A percentile compares a stretch with the other conserved stretches of the same genome.
phyloP scores from a whole-genome alignment of 2,329 filamentous ascomycete species.

The Graphilbum sp. region DNA sequence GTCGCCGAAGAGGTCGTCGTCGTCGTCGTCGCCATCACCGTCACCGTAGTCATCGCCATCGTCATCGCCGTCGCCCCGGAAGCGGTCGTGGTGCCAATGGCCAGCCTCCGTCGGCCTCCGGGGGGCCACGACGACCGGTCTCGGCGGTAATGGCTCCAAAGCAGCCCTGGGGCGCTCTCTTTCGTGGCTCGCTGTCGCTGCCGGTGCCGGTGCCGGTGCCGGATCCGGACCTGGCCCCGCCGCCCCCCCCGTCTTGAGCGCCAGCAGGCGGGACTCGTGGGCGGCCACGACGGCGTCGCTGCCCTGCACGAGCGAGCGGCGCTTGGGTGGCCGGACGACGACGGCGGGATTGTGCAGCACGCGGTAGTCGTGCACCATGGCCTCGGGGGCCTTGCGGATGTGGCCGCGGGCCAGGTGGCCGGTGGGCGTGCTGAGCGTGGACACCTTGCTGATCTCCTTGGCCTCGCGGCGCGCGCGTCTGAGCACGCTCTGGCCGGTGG shows the following conservation, averaged over 20 bases:
- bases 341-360: slow-evolving; percentile 17
- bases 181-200: slow-evolving; percentile 12
- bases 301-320: neutral
- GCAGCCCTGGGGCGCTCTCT: slow-evolving; percentile 1
- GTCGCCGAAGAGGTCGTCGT: slow-evolving; percentile 8
- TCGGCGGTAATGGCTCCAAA: no score
- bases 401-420: slow-evolving; percentile 19
- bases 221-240: slow-evolving; percentile 6
- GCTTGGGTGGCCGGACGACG: slow-evolving; percentile 10
- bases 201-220: neutral
- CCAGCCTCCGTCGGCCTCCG: no score
- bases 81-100: slow-evolving; percentile 5
- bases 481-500: slow-evolving; percentile 35
- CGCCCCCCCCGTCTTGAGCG: slow-evolving; percentile 15
- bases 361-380: slow-evolving; percentile 36
- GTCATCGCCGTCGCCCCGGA: slow-evolving; percentile 10
- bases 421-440: slow-evolving; percentile 25
- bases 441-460: slow-evolving; percentile 32
- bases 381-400: slow-evolving; percentile 31
- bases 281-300: neutral
- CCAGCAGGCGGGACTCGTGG: slow-evolving; percentile 17
- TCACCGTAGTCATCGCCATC: no score
- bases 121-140: no score
- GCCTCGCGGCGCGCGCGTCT: slow-evolving; percentile 39
- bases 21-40: slow-evolving; percentile 1